A percentile compares a stretch with the other conserved stretches of the same genome.
These are phyloP conservation scores for Penicillium hesseltinei DNA, from an alignment of 2,329 filamentous ascomycete species.

Conservation along the genomic window DNA sequence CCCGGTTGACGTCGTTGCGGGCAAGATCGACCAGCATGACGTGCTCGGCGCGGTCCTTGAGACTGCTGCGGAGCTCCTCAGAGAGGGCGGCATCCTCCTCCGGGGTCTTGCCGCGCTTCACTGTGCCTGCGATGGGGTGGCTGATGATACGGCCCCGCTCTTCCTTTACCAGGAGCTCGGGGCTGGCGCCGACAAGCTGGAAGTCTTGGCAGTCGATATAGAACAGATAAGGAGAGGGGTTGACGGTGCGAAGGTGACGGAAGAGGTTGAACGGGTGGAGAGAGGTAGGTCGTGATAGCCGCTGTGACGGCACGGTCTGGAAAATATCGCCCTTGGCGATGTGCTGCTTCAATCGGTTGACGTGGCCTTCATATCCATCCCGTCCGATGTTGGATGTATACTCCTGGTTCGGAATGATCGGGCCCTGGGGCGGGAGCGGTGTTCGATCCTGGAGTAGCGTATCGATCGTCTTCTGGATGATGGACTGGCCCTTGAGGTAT, in stretches of 20 bases:
- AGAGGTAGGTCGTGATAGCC: slow-evolving; percentile 82
- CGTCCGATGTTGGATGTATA: slow-evolving; percentile 92
- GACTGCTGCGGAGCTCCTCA: slow-evolving; percentile 69
- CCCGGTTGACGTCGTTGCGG: slow-evolving; percentile 92
- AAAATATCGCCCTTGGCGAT: slow-evolving; percentile 93
- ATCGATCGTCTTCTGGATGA: slow-evolving; percentile 66
- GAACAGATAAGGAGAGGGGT: slow-evolving; percentile 96
- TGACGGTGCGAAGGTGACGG: slow-evolving; percentile 91
- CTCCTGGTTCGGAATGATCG: slow-evolving; percentile 70
- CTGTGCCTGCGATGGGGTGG: slow-evolving; percentile 94
- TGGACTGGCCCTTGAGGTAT: slow-evolving; percentile 66
- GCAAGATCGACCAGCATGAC: slow-evolving; percentile 98
- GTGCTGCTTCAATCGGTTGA: slow-evolving; percentile 81
- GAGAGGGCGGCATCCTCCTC: slow-evolving; percentile 81
- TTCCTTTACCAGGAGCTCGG: slow-evolving; percentile 89
- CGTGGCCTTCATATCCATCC: slow-evolving; percentile 85
- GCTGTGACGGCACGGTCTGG: slow-evolving; percentile 92
- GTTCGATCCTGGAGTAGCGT: slow-evolving; percentile 72
- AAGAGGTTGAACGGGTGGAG: slow-evolving; percentile 98
- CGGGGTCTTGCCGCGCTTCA: slow-evolving; percentile 76
- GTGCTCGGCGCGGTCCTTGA: slow-evolving; percentile 93
- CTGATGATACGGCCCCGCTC: slow-evolving; percentile 86
- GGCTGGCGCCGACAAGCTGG: slow-evolving; percentile 91
- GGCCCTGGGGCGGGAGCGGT: slow-evolving; percentile 72
- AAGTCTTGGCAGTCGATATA: slow-evolving; percentile 90